Percentiles rank a stretch among this genome's conserved stretches.
Conservation (phyloP, 768 basidiomycete genomes). For the Hydnum rufescens region DNA sequence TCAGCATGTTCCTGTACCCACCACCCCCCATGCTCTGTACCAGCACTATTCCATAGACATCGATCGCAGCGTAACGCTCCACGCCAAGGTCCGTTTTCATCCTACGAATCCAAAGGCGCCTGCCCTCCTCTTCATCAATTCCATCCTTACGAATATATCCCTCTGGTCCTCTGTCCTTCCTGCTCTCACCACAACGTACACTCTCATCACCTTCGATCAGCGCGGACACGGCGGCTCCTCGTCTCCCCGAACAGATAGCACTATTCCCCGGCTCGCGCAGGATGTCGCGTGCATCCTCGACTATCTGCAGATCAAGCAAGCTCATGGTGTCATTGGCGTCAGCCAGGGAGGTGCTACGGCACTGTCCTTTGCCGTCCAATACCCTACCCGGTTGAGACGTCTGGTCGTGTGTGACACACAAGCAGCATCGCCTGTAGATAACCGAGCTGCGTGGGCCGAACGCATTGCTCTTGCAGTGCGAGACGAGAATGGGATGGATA, state of each 20-base stretch:
- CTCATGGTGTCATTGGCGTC: slow-evolving; percentile 18
- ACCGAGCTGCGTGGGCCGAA: slow-evolving; percentile 19
- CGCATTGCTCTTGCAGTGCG: slow-evolving; percentile 15
- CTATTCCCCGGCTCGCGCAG: slow-evolving; percentile 14
- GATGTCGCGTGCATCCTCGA: slow-evolving; percentile 16
- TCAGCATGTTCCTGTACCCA: slow-evolving; percentile 13
- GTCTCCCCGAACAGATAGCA: slow-evolving; percentile 9
- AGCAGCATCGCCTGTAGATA: slow-evolving; percentile 16
- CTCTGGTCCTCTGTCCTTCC: slow-evolving; percentile 17
- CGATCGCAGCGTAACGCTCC: background rate
- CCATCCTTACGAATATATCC: slow-evolving; percentile 17
- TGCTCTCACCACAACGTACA: slow-evolving; percentile 14
- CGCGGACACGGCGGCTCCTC: slow-evolving; percentile 19
- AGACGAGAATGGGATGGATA: slow-evolving; percentile 12
- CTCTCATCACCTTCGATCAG: slow-evolving; percentile 18
- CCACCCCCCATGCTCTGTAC: background rate
- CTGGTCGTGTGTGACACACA: slow-evolving; percentile 19
- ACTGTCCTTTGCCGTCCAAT: slow-evolving; percentile 16
- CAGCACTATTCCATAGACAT: background rate
- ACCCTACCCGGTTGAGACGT: slow-evolving; percentile 11
- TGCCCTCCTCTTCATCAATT: slow-evolving; percentile 18
- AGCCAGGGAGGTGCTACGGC: slow-evolving; percentile 20
- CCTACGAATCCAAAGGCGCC: slow-evolving; percentile 6
- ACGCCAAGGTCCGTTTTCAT: background rate
- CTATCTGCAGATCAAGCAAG: slow-evolving; percentile 12